These are phyloP conservation scores for Mediolabrus comicus DNA, from an alignment of 108 stramenopile genomes.

Conservation along the genomic window DNA sequence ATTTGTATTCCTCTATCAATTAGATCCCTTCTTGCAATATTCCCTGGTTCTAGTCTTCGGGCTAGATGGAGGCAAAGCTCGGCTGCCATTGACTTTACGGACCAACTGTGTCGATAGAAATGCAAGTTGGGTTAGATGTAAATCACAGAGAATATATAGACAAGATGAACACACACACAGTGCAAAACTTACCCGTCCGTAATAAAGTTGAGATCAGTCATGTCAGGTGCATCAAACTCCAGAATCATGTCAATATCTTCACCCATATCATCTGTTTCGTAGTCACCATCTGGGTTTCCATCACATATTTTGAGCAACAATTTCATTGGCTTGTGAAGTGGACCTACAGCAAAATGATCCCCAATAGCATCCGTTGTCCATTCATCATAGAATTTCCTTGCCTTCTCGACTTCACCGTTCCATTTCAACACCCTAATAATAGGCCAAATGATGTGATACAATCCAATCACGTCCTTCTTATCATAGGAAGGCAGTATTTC, in stretches of 20 bases:
- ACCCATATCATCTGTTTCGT: slow-evolving; percentile 15
- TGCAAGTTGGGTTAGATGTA: background rate
- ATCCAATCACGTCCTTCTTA: slow-evolving; percentile 20
- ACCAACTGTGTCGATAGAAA: slow-evolving; percentile 7
- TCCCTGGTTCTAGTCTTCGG: slow-evolving; percentile 18
- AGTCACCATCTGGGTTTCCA: slow-evolving; percentile 20
- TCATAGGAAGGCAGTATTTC: slow-evolving; percentile 26
- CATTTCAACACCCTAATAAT: slow-evolving; percentile 38
- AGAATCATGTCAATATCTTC: slow-evolving; percentile 29
- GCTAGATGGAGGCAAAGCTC: slow-evolving; percentile 47
- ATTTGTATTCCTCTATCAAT: slow-evolving; percentile 32
- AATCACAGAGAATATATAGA: background rate
- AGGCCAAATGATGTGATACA: slow-evolving; percentile 14
- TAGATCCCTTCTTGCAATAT: slow-evolving; percentile 14
- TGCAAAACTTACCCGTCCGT: slow-evolving; percentile 10
- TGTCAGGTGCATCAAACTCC: slow-evolving; percentile 16
- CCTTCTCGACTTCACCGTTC: slow-evolving; percentile 30
- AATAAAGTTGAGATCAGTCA: slow-evolving; percentile 16
- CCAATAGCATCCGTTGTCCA: slow-evolving; percentile 13
- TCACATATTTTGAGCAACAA: slow-evolving; percentile 36
- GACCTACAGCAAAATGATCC: slow-evolving; percentile 15
- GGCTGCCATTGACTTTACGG: slow-evolving; percentile 27
- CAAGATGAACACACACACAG: background rate
- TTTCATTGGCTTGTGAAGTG: slow-evolving; percentile 29
- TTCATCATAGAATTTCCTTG: slow-evolving; percentile 23